Evolutionary conservation across 257 asterid genomes (phyloP), one percentile per base, ranked within the genome.

Genomic region (Lantana camara): DNA sequence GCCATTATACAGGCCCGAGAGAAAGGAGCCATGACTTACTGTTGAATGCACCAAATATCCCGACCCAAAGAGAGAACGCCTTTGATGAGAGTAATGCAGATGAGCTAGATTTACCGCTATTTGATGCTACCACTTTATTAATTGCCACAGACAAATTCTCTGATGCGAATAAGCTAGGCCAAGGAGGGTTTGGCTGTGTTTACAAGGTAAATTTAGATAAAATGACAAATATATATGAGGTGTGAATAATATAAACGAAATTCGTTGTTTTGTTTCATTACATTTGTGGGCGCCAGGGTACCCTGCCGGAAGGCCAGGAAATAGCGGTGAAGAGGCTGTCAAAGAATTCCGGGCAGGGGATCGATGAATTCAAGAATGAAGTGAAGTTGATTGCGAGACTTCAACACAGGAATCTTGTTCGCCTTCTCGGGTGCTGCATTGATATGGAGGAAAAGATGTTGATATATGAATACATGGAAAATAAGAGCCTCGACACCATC

Each of bases 111-210:
- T 75, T 92, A 23, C 98, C 98, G 0, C 41, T 89, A 11, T 74
- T 66, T 40, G 96, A 89, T 64, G 66, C 86, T 35, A 24, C 47
- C 5, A 75, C 87, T 65, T 63, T 92, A 2, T 65, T 73, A 20
- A 30, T 68, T 23, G 92, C 96, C 29, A 92, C 98, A 0, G 57
- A 82, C 14, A 71, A 82, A 22, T 92, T 92, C 41, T 78, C 85
- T 1, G 84, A 77, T 35, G 73, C 35, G 7, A 87, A 90, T 29
- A 87, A 80, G 79, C 79, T 90, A 3, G 97, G 97, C 5, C 85
- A 85, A 74, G 97, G 97, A n/a, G 96, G 97, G 20, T 90, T 87
- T 61, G 97, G 97, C 44, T 60, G 58, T 51, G 97, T 90, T 66
- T 90, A 90, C 75, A 90, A 82, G 96, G 97, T 90, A 56, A 17